Evolutionary conservation across 495 filamentous ascomycete species (phyloP).

Genomic region (Neurospora sublineolata): DNA sequence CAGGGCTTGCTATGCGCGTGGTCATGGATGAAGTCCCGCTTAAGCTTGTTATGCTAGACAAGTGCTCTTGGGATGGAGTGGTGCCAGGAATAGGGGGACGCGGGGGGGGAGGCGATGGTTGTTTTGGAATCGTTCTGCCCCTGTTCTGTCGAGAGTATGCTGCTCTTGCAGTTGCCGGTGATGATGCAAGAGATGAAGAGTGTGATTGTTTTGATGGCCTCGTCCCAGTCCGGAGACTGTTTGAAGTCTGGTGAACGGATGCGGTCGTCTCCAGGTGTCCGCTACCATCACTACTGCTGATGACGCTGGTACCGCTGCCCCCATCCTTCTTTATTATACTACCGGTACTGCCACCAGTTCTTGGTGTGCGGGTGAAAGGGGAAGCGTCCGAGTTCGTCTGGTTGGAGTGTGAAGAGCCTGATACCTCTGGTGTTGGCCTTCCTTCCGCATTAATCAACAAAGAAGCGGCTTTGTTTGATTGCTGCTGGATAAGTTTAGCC

Average conservation of each 20-base stretch:
- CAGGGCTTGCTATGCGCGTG: neutral
- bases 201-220: neutral
- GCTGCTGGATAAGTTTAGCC: no score
- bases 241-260: neutral
- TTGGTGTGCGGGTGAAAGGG: neutral
- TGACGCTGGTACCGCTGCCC: neutral
- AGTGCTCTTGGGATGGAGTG: neutral
- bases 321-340: neutral
- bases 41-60: neutral
- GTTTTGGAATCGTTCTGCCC: neutral
- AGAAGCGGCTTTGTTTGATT: no score
- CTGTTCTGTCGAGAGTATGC: neutral
- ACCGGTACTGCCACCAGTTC: neutral
- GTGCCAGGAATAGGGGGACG: neutral
- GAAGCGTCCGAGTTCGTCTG: conserved; percentile 1
- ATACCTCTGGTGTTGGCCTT: neutral
- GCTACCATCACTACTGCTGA: neutral
- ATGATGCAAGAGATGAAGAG: neutral
- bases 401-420: conserved; percentile 5
- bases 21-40: neutral
- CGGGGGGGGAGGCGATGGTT: neutral
- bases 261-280: neutral
- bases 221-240: neutral
- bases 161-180: neutral
- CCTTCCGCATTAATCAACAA: neutral